phyloP scores from a whole-genome alignment of 768 basidiomycete species.

The Fibroporia radiculosa region DNA sequence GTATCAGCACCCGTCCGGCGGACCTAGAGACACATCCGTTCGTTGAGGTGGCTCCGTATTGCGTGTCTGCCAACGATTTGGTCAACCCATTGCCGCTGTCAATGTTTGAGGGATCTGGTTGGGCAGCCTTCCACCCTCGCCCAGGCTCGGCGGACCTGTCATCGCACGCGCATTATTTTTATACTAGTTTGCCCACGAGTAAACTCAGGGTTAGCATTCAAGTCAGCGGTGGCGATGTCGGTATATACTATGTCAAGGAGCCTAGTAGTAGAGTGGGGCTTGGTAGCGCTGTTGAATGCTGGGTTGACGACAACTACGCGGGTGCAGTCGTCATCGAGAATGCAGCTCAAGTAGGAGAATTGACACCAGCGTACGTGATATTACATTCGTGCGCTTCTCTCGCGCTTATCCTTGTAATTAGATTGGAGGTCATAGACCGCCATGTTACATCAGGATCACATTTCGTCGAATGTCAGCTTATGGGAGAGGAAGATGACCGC shows the following conservation, averaged over 20 bases:
- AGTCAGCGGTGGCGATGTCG: conserved; percentile 86
- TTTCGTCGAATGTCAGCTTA: conserved; percentile 82
- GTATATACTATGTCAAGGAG: conserved; percentile 82
- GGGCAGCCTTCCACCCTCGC: conserved; percentile 71
- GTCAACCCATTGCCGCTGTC: conserved; percentile 96
- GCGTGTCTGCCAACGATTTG: conserved; percentile 94
- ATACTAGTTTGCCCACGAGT: conserved; percentile 78
- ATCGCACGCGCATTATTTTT: conserved; percentile 83
- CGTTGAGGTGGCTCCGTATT: conserved; percentile 85
- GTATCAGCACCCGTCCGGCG: conserved; percentile 61
- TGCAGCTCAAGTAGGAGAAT: conserved; percentile 53
- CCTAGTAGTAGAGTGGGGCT: conserved; percentile 45
- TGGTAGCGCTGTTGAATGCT: conserved; percentile 77
- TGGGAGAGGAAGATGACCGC: conserved; percentile 77
- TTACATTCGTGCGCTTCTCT: too few species aligned
- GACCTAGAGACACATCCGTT: conserved; percentile 38
- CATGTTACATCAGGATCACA: conserved; percentile 84
- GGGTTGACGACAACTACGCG: conserved; percentile 93
- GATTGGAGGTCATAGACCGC: conserved; percentile 81
- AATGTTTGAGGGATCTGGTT: conserved; percentile 90
- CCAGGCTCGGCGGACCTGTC: conserved; percentile 32
- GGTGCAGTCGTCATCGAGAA: conserved; percentile 79
- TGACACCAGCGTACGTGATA: conserved; percentile 55
- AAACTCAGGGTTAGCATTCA: conserved; percentile 77
- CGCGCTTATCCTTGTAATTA: conserved; percentile 22